These are phyloP conservation scores for Torulaspora maleeae DNA, from an alignment of 805 yeast genomes.

Conservation along the genomic window DNA sequence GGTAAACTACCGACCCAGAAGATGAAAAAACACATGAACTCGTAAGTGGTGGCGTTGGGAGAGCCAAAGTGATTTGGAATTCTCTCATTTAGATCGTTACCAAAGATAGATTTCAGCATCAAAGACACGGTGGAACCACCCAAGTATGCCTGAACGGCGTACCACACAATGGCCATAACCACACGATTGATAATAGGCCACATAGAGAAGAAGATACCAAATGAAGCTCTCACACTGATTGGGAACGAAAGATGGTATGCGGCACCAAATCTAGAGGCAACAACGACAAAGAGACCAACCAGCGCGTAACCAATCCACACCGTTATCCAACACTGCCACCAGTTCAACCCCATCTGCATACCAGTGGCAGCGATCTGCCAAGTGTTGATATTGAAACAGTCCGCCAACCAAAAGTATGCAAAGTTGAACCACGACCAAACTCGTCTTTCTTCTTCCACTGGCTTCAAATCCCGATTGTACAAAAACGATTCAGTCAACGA, in stretches of 20 bases:
- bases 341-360: conserved; percentile 65
- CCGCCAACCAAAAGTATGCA: conserved; percentile 82
- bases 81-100: conserved; percentile 54
- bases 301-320: conserved; percentile 81
- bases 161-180: conserved; percentile 85
- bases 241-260: conserved; percentile 83
- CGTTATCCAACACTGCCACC: conserved; percentile 91
- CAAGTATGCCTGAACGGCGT: conserved; percentile 77
- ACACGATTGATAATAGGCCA: conserved; percentile 90
- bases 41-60: conserved; percentile 64
- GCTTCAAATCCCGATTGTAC: conserved; percentile 69
- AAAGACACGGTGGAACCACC: conserved; percentile 79
- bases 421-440: conserved; percentile 84
- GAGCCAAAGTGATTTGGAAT: conserved; percentile 59
- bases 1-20: conserved; percentile 81
- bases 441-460: conserved; percentile 69
- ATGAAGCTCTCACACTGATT: conserved; percentile 71
- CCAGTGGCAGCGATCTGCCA: conserved; percentile 92
- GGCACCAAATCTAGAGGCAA: conserved; percentile 76
- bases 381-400: conserved; percentile 82
- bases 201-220: conserved; percentile 80
- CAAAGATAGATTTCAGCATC: conserved; percentile 74
- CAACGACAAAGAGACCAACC: conserved; percentile 62
- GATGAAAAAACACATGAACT: conserved; percentile 69
- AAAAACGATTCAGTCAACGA: conserved; percentile 60